Evolutionary conservation across 129 eudicot genomes (phyloP).

Genomic region (Heracleum sosnowskyi): DNA sequence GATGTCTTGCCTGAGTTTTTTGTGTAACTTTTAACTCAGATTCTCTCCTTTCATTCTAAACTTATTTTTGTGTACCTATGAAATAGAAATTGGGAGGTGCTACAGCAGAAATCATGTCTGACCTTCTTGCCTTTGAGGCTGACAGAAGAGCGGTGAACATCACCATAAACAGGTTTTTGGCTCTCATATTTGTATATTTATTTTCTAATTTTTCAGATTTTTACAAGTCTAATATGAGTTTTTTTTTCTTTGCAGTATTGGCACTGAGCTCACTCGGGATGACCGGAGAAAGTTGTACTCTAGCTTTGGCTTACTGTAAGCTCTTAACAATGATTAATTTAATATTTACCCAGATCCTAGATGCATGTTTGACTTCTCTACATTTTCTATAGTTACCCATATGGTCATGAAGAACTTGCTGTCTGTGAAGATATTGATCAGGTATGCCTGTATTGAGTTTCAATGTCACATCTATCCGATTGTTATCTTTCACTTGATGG

Average conservation of each 20-base stretch:
- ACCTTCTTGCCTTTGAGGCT: slow-evolving; percentile 95
- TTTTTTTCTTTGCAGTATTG: slow-evolving; percentile 50
- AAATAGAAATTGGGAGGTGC: slow-evolving; percentile 94
- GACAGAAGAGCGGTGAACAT: slow-evolving; percentile 97
- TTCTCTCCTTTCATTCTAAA: neutral
- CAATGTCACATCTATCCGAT: neutral
- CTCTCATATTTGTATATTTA: neutral
- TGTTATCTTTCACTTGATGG: neutral
- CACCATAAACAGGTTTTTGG: slow-evolving; percentile 73
- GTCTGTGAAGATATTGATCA: slow-evolving; percentile 89
- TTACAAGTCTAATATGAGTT: slow-evolving; percentile 7
- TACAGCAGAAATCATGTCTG: slow-evolving; percentile 95
- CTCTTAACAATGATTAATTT: slow-evolving; percentile 1
- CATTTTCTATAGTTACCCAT: slow-evolving; percentile 59
- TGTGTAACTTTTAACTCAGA: neutral
- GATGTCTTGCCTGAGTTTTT: slow-evolving; percentile 4
- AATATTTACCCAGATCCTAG: neutral
- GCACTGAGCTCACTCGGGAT: slow-evolving; percentile 95
- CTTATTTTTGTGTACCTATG: slow-evolving; percentile 4
- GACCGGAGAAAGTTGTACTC: slow-evolving; percentile 93
- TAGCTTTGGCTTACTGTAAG: slow-evolving; percentile 91
- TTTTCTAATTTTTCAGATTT: neutral
- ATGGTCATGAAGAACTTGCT: slow-evolving; percentile 98
- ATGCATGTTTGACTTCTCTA: neutral
- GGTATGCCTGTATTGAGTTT: slow-evolving; percentile 32